Percentiles rank a stretch among this genome's conserved stretches.
Evolutionary conservation across 2,329 filamentous ascomycete species (phyloP).

Genomic region (Sarocladium kiliense): DNA sequence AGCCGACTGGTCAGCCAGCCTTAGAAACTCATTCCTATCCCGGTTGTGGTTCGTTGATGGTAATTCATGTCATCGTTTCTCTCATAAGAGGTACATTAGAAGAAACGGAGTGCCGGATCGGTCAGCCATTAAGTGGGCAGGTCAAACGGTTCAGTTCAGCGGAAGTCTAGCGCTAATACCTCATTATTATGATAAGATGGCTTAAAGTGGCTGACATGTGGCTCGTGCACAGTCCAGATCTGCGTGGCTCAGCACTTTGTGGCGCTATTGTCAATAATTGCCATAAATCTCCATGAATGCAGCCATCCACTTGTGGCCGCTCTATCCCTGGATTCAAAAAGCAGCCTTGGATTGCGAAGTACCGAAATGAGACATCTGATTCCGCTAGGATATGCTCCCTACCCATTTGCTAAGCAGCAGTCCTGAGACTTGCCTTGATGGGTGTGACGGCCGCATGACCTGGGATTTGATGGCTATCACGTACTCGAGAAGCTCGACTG

Average conservation of each 20-base stretch:
- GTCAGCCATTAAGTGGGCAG: not conserved
- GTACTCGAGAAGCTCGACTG: conserved; percentile 10
- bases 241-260: not conserved
- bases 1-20: not conserved
- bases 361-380: not conserved
- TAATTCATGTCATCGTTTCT: not conserved
- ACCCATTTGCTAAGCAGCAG: not conserved
- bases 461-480: not conserved
- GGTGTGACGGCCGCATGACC: not conserved
- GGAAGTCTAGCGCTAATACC: not conserved
- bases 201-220: not conserved
- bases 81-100: not conserved
- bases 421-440: not conserved
- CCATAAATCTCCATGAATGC: too few species aligned
- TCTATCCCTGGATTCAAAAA: too few species aligned
- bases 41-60: not conserved
- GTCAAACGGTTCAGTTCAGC: not conserved
- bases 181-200: not conserved
- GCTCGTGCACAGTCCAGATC: too few species aligned
- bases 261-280: not conserved
- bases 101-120: not conserved
- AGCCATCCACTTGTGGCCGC: too few species aligned
- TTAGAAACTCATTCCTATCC: not conserved
- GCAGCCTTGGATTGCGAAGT: not conserved
- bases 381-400: not conserved